Percentiles rank a stretch among this genome's conserved stretches.
Conservation (phyloP, 495 filamentous ascomycete species). For the Aspergillus ostianus region DNA sequence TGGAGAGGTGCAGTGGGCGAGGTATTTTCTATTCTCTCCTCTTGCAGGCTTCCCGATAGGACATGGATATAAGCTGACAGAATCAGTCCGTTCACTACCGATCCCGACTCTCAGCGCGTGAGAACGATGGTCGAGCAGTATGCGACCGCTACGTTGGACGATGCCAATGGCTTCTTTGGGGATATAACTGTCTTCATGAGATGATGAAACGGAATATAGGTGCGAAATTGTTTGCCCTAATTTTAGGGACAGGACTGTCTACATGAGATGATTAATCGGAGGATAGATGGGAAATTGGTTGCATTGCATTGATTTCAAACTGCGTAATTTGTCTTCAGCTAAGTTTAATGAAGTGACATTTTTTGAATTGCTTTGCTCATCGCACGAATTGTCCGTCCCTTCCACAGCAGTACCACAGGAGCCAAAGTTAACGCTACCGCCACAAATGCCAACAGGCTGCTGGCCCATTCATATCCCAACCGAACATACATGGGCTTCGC, state of each 20-base stretch:
- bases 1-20: slow-evolving; percentile 21
- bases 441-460: slow-evolving; percentile 39
- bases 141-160: slow-evolving; percentile 14
- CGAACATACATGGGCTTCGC: slow-evolving; percentile 40
- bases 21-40: slow-evolving; percentile 17
- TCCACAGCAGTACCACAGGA: slow-evolving; percentile 32
- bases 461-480: slow-evolving; percentile 46
- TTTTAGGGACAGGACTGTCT: slow-evolving; percentile 26
- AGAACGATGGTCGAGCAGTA: slow-evolving; percentile 22
- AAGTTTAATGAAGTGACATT: slow-evolving; percentile 3
- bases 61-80: slow-evolving; percentile 6
- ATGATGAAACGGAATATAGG: slow-evolving; percentile 3
- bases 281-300: not conserved
- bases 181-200: slow-evolving; percentile 24
- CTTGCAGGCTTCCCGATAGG: not conserved
- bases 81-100: slow-evolving; percentile 21
- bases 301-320: not conserved
- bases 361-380: slow-evolving; percentile 15
- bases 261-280: slow-evolving; percentile 16
- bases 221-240: not conserved
- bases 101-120: slow-evolving; percentile 25
- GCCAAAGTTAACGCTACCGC: slow-evolving; percentile 30
- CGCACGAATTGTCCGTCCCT: slow-evolving; percentile 28
- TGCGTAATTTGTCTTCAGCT: no score
- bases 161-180: slow-evolving; percentile 25